Conservation (phyloP, 805 yeast species). For the Lipomyces mesembrius region DNA sequence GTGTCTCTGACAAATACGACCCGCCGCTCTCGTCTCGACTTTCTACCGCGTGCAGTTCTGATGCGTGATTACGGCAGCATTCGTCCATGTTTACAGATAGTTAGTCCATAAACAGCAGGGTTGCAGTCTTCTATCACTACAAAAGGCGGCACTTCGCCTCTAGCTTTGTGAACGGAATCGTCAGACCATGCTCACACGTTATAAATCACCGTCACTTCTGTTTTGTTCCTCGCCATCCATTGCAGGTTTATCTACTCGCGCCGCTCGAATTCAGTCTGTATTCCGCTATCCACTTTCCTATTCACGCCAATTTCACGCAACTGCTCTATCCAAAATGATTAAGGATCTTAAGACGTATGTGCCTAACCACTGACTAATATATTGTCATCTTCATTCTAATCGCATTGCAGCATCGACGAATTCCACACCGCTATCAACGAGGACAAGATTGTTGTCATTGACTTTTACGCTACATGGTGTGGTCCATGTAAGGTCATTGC, state of each 20-base stretch:
- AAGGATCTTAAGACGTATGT: slow-evolving; percentile 32
- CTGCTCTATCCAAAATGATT: slow-evolving; percentile 24
- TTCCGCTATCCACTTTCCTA: not conserved
- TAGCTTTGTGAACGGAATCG: not conserved
- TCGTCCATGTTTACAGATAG: not conserved
- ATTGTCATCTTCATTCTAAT: not conserved
- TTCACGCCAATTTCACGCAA: slow-evolving; percentile 14
- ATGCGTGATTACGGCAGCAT: not conserved
- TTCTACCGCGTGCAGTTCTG: not conserved
- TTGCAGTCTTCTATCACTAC: not conserved
- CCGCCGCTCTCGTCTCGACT: not conserved
- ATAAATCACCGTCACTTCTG: not conserved
- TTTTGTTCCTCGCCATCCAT: not conserved
- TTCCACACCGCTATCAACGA: slow-evolving; percentile 67
- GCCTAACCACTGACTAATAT: not conserved
- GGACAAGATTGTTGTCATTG: slow-evolving; percentile 83
- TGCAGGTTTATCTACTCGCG: not conserved
- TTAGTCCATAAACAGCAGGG: not conserved
- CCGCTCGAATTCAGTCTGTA: not conserved
- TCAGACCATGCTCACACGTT: not conserved
- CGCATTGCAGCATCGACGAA: slow-evolving; percentile 51
- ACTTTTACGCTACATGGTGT: slow-evolving; percentile 97
- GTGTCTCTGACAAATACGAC: not conserved
- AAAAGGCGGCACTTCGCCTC: not conserved
- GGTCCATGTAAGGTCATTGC: slow-evolving; percentile 99